Conservation (phyloP, 73 alveolate genomes). For the Paramecium biaurelia region DNA sequence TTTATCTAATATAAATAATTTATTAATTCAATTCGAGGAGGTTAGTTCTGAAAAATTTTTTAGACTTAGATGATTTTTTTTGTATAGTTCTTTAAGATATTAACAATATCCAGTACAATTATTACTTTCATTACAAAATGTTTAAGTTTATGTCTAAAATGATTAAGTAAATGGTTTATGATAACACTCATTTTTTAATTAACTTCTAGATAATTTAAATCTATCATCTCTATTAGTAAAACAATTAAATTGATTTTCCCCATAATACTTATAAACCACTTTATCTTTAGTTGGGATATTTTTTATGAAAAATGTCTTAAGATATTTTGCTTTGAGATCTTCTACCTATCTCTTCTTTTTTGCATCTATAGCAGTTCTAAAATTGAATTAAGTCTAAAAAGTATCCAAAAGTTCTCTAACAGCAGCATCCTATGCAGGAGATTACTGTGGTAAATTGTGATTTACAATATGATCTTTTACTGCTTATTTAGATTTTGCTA, state of each 20-base stretch:
- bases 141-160: not conserved
- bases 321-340: conserved; percentile 18
- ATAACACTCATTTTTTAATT: not conserved
- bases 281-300: not conserved
- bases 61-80: not conserved
- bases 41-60: not conserved
- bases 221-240: not conserved
- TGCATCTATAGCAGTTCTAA: conserved; percentile 42
- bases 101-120: not conserved
- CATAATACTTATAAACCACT: not conserved
- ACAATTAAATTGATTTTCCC: not conserved
- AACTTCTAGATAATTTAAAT: not conserved
- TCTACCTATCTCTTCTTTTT: conserved; percentile 31
- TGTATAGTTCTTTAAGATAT: not conserved
- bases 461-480: not conserved
- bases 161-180: not conserved
- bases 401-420: conserved; percentile 46
- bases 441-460: not conserved
- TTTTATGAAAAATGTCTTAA: conserved; percentile 23
- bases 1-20: not conserved
- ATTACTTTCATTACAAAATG: not conserved
- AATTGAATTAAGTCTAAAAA: not conserved
- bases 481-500: conserved; percentile 16
- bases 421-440: conserved; percentile 43
- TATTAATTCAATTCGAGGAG: not conserved